phyloP scores from a whole-genome alignment of 345 rosid species.

The Cardiospermum halicacabum region DNA sequence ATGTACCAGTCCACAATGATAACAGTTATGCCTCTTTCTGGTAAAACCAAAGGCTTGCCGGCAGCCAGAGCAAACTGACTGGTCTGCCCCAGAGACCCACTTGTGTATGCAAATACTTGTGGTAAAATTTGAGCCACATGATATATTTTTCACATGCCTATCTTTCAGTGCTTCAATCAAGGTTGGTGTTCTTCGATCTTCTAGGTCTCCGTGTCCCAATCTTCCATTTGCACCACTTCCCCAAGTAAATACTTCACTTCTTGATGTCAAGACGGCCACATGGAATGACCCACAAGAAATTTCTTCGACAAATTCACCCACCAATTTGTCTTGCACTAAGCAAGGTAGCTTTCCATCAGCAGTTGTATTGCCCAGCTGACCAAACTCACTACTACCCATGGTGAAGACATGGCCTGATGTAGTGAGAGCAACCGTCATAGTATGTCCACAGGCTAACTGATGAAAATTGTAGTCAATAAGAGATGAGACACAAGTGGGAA shows the following conservation, averaged over 20 bases:
- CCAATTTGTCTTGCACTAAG: constrained; percentile 77
- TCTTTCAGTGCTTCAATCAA: constrained; percentile 80
- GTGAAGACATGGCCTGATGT: constrained; percentile 93
- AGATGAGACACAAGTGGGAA: constrained; percentile 81
- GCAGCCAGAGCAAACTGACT: constrained; percentile 87
- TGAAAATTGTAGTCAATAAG: constrained; percentile 90
- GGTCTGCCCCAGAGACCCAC: constrained; percentile 95
- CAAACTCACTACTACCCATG: constrained; percentile 72
- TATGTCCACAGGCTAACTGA: constrained; percentile 83
- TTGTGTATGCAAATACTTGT: constrained; percentile 90
- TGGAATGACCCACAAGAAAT: constrained; percentile 87
- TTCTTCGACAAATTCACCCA: constrained; percentile 95
- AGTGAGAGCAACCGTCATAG: constrained; percentile 81
- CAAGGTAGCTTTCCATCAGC: constrained; percentile 72
- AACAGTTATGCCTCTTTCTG: constrained; percentile 90
- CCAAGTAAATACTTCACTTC: constrained; percentile 96
- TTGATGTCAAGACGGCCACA: constrained; percentile 76
- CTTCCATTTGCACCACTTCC: constrained; percentile 89
- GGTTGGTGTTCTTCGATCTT: constrained; percentile 70
- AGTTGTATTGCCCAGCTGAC: constrained; percentile 70
- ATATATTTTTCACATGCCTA: constrained; percentile 79
- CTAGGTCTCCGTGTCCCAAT: constrained; percentile 83
- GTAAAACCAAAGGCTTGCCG: constrained; percentile 95
- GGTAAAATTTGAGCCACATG: constrained; percentile 91
- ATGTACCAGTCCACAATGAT: constrained; percentile 87